phyloP scores from a whole-genome alignment of 441 rosid genomes.

The Daphne laureola region DNA sequence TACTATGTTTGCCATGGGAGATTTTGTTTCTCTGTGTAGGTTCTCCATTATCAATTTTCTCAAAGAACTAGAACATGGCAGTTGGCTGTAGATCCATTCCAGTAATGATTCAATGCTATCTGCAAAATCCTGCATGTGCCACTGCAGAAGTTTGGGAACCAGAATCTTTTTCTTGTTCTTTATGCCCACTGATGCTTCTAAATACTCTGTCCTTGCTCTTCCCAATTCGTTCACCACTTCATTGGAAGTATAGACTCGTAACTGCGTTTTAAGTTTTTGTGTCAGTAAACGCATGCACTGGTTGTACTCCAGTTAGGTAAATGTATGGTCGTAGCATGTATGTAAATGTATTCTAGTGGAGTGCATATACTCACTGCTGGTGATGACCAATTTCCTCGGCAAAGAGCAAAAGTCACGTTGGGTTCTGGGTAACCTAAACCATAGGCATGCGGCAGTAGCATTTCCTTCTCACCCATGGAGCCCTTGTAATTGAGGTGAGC shows the following conservation, averaged over 20 bases:
- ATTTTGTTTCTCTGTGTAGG: constrained; percentile 46
- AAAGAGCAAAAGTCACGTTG: constrained; percentile 81
- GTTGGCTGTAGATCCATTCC: constrained; percentile 86
- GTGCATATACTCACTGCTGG: constrained; percentile 59
- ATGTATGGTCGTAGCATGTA: neutral
- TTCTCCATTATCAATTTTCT: constrained; percentile 70
- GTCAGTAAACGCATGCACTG: neutral
- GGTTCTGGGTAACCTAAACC: constrained; percentile 89
- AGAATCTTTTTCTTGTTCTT: constrained; percentile 73
- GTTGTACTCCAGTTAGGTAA: neutral
- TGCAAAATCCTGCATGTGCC: constrained; percentile 92
- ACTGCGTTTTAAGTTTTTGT: constrained; percentile 30
- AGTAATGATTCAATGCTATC: constrained; percentile 71
- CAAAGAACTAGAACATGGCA: constrained; percentile 54
- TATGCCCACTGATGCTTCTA: constrained; percentile 74
- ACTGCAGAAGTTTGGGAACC: constrained; percentile 74
- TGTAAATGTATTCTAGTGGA: neutral
- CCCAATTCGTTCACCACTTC: constrained; percentile 63
- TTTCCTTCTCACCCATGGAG: constrained; percentile 67
- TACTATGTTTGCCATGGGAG: constrained; percentile 36
- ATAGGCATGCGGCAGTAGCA: constrained; percentile 57
- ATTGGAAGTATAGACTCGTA: constrained; percentile 66
- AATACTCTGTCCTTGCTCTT: constrained; percentile 63
- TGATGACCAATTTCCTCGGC: constrained; percentile 90
- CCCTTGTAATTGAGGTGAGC: constrained; percentile 29